Evolutionary conservation across 139 green algal genomes (phyloP), one percentile per base, ranked within the genome.

Genomic region (Chlamydomonas schloesseri): DNA sequence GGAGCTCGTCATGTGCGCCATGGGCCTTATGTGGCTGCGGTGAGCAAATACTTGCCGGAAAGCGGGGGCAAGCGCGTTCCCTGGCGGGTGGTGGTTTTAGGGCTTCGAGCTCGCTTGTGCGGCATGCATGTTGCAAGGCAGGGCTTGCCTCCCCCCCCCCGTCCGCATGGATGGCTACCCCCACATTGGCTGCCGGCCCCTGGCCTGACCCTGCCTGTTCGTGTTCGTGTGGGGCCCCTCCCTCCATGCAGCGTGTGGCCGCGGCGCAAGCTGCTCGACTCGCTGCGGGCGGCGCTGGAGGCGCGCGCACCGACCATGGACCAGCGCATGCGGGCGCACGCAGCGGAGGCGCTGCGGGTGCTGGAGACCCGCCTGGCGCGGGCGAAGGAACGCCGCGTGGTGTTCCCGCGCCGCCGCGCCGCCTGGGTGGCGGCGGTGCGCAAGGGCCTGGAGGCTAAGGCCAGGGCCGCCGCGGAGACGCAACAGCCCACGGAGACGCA

Each of bases 11-110:
- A 74, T 75, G 78, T 34, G n/a, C n/a, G 28, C 65, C 46, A 14
- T 29, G 78, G 78, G 78, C 62, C 42, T 84, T 20, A 6, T 68
- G 37, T 84, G 78, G 78, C 78, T 84, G 1, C n/a, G 78, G 78
- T 84, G 64, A 57, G 62, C 26, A 36, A 28, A 28, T 65, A 8
- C 11, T 50, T 68, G 46, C 24, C 31, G 34, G 14, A 26, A 14
- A 13, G 42, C 23, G 4, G 71, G 37, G 18, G 71, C 1, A 11
- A 23, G 53, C 4, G 71, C 18, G n/a, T 11, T 11, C 53, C 53
- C 13, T 15, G 53, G 53, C 53, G 13, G 53, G 13, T 13, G 53
- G 53, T 13, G 13, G 15, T 13, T 58, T 58, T 58, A 13, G 53
- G 53, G 13, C 53, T 15, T 15, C 17, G 57, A 8, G 24, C 57